Percentiles rank a stretch among this genome's conserved stretches.
Evolutionary conservation across 495 filamentous ascomycete genomes (phyloP).

Genomic region (Penicillium ucsense): DNA sequence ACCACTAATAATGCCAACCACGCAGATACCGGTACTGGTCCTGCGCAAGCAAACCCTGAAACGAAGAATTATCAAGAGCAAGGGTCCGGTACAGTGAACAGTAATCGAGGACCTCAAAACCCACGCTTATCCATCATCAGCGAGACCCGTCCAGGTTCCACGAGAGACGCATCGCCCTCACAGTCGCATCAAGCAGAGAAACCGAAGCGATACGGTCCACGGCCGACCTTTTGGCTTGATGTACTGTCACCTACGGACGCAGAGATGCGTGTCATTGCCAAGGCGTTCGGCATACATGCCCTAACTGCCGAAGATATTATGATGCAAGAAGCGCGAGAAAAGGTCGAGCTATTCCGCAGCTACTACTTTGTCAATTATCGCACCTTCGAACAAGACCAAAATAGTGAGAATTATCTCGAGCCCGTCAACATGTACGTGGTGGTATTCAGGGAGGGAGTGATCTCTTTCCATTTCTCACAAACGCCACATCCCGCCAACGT

Average conservation of each 20-base stretch:
- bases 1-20: background rate
- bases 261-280: slow-evolving; percentile 86
- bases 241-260: slow-evolving; percentile 80
- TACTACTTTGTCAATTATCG: slow-evolving; percentile 99
- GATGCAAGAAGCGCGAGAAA: slow-evolving; percentile 92
- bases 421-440: slow-evolving; percentile 97
- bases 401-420: slow-evolving; percentile 80
- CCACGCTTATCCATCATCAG: slow-evolving; percentile 23
- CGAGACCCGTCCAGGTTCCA: slow-evolving; percentile 23
- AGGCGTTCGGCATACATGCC: slow-evolving; percentile 90
- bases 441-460: slow-evolving; percentile 88
- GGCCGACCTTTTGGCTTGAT: slow-evolving; percentile 94
- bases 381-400: slow-evolving; percentile 87
- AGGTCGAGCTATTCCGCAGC: slow-evolving; percentile 91
- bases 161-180: slow-evolving; percentile 14
- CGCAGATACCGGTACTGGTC: background rate
- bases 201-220: slow-evolving; percentile 67
- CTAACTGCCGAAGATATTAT: slow-evolving; percentile 94
- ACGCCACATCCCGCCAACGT: slow-evolving; percentile 95
- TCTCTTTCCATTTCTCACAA: slow-evolving; percentile 92
- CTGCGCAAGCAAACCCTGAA: background rate
- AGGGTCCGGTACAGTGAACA: background rate
- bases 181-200: slow-evolving; percentile 26
- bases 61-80: slow-evolving; percentile 2
- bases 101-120: slow-evolving; percentile 8